Percentiles rank a stretch among this genome's conserved stretches.
Evolutionary conservation across 306 rosid genomes (phyloP).

Genomic region (Ceratonia siliqua): DNA sequence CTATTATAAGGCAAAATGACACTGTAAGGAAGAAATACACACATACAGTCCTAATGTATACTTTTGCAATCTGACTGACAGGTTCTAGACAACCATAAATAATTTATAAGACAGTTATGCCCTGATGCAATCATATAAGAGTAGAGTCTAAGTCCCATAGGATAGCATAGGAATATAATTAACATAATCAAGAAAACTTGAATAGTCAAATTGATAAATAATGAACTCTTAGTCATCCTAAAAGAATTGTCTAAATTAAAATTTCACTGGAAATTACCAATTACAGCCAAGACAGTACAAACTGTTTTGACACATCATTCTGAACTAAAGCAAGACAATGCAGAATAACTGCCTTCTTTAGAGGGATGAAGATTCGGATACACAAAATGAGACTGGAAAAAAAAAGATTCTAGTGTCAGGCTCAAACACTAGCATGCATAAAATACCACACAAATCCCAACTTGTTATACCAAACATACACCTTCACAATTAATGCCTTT

Average conservation of each 20-base stretch:
- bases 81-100: conserved; percentile 4
- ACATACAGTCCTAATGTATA: neutral
- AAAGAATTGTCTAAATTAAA: neutral
- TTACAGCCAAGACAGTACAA: neutral
- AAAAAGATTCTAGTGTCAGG: neutral
- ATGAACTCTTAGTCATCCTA: neutral
- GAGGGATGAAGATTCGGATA: neutral
- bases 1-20: neutral
- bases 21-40: conserved; percentile 12
- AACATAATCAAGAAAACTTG: neutral
- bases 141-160: neutral
- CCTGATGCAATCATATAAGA: neutral
- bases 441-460: neutral
- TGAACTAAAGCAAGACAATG: neutral
- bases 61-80: neutral
- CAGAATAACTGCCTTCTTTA: neutral
- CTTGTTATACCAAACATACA: neutral
- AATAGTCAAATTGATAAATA: neutral
- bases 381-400: neutral
- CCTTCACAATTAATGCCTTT: neutral
- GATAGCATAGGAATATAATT: neutral
- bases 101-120: neutral
- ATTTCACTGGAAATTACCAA: neutral
- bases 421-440: neutral
- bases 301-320: neutral